Evolutionary conservation across 108 stramenopile genomes (phyloP).

Genomic region (Nitzschia sp.): DNA sequence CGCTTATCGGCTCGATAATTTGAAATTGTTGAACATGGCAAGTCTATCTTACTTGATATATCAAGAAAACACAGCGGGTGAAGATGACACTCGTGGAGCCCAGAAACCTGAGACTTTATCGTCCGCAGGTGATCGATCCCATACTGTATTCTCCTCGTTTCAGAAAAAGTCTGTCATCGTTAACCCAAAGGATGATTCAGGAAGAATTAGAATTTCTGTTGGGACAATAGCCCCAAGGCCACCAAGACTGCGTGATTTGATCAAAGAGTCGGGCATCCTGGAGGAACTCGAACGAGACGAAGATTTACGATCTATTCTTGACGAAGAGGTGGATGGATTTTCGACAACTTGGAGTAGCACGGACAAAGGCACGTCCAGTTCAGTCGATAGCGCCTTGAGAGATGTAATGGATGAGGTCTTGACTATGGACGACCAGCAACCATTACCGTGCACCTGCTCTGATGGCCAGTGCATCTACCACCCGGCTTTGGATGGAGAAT

Average conservation of each 20-base stretch:
- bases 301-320: neutral
- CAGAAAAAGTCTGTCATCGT: neutral
- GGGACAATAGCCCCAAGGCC: conserved; percentile 5
- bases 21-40: too few relatives aligned
- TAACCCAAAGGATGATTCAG: neutral
- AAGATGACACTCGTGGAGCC: neutral
- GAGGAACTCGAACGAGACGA: conserved; percentile 1
- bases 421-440: neutral
- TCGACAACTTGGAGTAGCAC: neutral
- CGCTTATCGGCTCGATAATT: too few relatives aligned
- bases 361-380: neutral
- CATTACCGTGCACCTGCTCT: neutral
- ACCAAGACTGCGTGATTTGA: conserved; percentile 2
- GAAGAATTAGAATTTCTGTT: neutral
- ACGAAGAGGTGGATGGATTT: neutral
- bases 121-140: neutral
- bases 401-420: conserved; percentile 6
- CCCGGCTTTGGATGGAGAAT: neutral
- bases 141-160: neutral
- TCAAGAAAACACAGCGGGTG: neutral
- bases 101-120: neutral
- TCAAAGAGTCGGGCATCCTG: conserved; percentile 11
- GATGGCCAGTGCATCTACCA: neutral
- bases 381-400: neutral
- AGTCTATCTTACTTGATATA: neutral